Base-by-base conservation (phyloP, 768 basidiomycete genomes). In the Lactarius akahatsu region DNA sequence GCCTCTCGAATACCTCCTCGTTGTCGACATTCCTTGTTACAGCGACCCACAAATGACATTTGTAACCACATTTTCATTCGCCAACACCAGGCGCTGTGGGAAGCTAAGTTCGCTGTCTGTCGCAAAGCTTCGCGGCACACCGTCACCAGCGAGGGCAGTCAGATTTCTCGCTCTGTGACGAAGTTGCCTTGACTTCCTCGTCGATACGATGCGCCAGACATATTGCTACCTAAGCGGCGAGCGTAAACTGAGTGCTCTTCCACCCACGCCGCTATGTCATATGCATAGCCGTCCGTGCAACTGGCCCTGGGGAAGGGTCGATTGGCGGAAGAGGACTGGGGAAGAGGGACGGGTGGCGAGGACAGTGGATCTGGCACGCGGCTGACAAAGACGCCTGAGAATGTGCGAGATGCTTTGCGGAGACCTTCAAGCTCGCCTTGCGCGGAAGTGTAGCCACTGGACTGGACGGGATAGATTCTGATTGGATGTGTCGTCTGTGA, bases 31-130 rank as follows among this genome's bases (percentile, higher is more conserved):
- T 97, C 79, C 96, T 93, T 7, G 96, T 96, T 23, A 96, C 91
- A 4, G 94, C 94, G 59, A 98, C 93, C 97, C 97, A 99, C 26
- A 99, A 80, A 77, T 98, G 73, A 99, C 91, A 71, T 90, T 94
- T 64, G 93, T 96, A 6, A 95, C 94, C 15, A 92, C 90, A 71
- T 93, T 91, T 77, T 97, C 95, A 76, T 97, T 97, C 23, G 96
- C 96, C 80, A 96, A 87, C 55, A 96, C 78, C 30, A 96, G 74
- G 66, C 93, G 83, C 74, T 96, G 92, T 0, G 96, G 90, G 70
- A 98, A 94, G 72, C 92, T 94, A 61, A 94, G 82, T 70, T 89
- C 90, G 36, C 80, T 71, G 0, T 79, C 79, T 79, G 47, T 73
- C 75, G 28, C 78, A 74, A 28, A 83, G 80, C 54, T 79, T 79